Conservation (phyloP, 257 asterid species). For the Rhazya stricta region DNA sequence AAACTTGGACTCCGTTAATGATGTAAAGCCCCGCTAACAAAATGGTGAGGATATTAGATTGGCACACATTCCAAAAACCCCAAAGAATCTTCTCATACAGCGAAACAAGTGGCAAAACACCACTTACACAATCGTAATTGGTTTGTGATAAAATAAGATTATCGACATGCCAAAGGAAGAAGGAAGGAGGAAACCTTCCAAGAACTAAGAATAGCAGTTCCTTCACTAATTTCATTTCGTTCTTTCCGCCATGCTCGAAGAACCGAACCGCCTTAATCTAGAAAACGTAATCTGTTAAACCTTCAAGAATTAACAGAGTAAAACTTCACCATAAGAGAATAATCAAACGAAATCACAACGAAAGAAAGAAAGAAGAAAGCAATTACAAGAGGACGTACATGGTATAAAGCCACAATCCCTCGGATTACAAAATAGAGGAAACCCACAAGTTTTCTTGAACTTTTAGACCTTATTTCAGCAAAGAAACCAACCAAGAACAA, state of each 20-base stretch:
- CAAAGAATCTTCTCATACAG: neutral
- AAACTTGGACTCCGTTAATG: neutral
- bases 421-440: neutral
- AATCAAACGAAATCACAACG: neutral
- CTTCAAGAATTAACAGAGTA: neutral
- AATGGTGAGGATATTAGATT: neutral
- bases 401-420: neutral
- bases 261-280: neutral
- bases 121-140: neutral
- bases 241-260: neutral
- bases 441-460: constrained; percentile 3
- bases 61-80: neutral
- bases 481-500: neutral
- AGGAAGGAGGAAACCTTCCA: neutral
- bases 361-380: constrained; percentile 1
- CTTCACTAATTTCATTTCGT: neutral
- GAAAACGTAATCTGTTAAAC: neutral
- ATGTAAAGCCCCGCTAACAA: neutral
- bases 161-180: neutral
- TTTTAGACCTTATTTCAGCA: neutral
- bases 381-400: neutral
- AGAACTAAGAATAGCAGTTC: neutral
- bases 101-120: neutral
- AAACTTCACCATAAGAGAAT: neutral
- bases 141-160: neutral